Conservation (phyloP, 2,329 filamentous ascomycete genomes). For the Aspergillus ochraceus region DNA sequence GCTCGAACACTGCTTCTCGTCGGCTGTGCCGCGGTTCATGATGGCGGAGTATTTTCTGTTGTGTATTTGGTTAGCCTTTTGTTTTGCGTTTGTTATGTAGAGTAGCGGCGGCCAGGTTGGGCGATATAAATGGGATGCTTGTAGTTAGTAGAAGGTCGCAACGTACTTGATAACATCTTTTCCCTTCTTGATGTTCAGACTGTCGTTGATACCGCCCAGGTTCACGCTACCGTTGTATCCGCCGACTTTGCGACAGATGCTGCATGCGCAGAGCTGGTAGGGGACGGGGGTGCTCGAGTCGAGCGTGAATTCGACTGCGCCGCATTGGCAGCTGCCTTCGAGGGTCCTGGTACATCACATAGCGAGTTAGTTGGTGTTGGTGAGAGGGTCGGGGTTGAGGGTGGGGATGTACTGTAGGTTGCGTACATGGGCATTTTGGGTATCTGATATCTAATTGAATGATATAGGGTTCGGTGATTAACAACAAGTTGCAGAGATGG, state of each 20-base stretch:
- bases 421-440: conserved; percentile 25
- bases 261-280: conserved; percentile 51
- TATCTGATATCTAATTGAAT: not conserved
- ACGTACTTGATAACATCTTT: conserved; percentile 47
- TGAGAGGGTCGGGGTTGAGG: not conserved
- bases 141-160: not conserved
- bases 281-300: conserved; percentile 49
- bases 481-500: not conserved
- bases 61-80: not conserved
- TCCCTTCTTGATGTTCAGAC: conserved; percentile 43
- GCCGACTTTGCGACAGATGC: conserved; percentile 51
- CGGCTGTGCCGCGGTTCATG: conserved; percentile 43
- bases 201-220: conserved; percentile 46
- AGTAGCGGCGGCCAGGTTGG: not conserved
- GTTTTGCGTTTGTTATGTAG: not conserved
- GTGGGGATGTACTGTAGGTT: not conserved
- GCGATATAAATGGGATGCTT: not conserved
- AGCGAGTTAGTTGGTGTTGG: not conserved
- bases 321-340: conserved; percentile 52
- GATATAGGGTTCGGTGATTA: not conserved
- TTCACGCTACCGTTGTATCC: conserved; percentile 49
- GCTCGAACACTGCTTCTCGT: conserved; percentile 40
- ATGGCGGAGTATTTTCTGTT: conserved; percentile 46
- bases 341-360: conserved; percentile 38
- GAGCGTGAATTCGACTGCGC: conserved; percentile 47